These are phyloP conservation scores for Stachybotrys chlorohalonatus DNA, from an alignment of 2,329 filamentous ascomycete genomes.

Conservation along the genomic window DNA sequence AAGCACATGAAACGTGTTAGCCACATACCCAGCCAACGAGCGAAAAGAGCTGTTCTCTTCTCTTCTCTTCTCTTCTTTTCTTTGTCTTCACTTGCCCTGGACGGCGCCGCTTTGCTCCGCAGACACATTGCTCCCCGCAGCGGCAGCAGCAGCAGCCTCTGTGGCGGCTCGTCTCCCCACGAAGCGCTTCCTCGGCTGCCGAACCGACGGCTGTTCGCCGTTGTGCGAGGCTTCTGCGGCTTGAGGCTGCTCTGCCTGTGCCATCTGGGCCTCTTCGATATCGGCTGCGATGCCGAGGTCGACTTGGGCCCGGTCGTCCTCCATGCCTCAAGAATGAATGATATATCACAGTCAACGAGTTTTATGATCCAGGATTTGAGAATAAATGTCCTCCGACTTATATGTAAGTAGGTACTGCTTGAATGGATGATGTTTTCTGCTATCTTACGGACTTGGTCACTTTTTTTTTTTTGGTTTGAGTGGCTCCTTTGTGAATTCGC, in stretches of 20 bases:
- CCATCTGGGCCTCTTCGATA: conserved; percentile 42
- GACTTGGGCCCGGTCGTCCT: conserved; percentile 62
- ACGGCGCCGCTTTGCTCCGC: conserved; percentile 21
- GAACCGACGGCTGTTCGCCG: conserved; percentile 37
- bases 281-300: conserved; percentile 63
- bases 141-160: conserved; percentile 55
- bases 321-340: conserved; percentile 41
- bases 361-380: neutral
- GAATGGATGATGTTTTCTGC: no score
- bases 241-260: conserved; percentile 17
- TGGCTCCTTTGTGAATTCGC: neutral
- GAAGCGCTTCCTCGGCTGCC: conserved; percentile 85
- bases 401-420: no score
- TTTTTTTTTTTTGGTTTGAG: neutral
- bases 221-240: conserved; percentile 11
- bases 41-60: no score
- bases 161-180: conserved; percentile 72
- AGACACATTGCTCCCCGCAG: conserved; percentile 37
- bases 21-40: no score
- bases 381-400: no score
- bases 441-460: neutral
- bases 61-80: neutral
- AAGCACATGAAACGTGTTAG: no score
- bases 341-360: neutral
- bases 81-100: conserved; percentile 37